Conservation (phyloP, 2,329 filamentous ascomycete species). For the Xylaria sp. region DNA sequence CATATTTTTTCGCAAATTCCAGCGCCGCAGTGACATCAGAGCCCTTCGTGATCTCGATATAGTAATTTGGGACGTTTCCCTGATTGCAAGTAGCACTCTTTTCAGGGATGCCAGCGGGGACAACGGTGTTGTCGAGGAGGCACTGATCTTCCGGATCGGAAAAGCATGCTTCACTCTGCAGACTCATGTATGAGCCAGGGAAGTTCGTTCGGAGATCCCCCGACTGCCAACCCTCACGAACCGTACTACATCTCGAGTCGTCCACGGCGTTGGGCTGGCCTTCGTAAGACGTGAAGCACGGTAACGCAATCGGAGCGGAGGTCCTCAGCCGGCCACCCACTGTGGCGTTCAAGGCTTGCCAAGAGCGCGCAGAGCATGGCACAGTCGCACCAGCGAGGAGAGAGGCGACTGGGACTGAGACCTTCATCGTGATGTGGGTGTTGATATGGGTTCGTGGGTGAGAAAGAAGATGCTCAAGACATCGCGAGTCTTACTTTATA, state of each 20-base stretch:
- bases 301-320: slow-evolving; percentile 25
- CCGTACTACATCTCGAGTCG: slow-evolving; percentile 20
- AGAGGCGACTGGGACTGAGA: neutral
- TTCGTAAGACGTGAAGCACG: slow-evolving; percentile 29
- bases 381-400: slow-evolving; percentile 6
- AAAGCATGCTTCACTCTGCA: slow-evolving; percentile 28
- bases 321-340: slow-evolving; percentile 22
- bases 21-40: slow-evolving; percentile 24
- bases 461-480: neutral
- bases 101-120: slow-evolving; percentile 21
- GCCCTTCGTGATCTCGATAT: slow-evolving; percentile 21
- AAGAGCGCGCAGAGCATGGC: slow-evolving; percentile 6
- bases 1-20: slow-evolving; percentile 23
- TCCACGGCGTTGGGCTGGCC: slow-evolving; percentile 18
- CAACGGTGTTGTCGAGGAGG: slow-evolving; percentile 24
- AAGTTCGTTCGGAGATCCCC: slow-evolving; percentile 23
- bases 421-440: slow-evolving; percentile 5
- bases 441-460: neutral
- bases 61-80: slow-evolving; percentile 25
- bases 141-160: slow-evolving; percentile 28
- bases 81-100: slow-evolving; percentile 24
- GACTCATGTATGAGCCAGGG: slow-evolving; percentile 28
- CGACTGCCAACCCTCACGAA: slow-evolving; percentile 25
- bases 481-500: too few species aligned
- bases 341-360: slow-evolving; percentile 20